Percentiles rank a stretch among this genome's conserved stretches.
These are phyloP conservation scores for Heterobasidion irregulare DNA, from an alignment of 1,284 basidiomycete genomes.

Conservation along the genomic window DNA sequence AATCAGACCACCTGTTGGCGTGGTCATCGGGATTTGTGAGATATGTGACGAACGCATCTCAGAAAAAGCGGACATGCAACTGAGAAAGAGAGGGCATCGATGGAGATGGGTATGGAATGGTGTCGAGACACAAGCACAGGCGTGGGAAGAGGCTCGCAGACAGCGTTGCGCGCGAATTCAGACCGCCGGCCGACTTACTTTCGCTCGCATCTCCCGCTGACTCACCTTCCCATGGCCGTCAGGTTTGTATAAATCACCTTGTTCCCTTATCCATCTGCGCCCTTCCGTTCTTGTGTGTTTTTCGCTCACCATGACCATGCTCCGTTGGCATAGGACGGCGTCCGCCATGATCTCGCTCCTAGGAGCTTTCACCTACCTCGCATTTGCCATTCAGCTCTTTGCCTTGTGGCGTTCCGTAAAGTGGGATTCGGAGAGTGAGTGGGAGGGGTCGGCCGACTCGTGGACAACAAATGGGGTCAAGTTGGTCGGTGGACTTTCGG, in stretches of 20 bases:
- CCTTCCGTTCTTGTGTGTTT: too few relatives aligned
- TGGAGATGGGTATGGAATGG: too few relatives aligned
- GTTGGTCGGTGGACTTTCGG: slow-evolving; percentile 57
- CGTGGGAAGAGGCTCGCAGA: not conserved
- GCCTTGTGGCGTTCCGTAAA: slow-evolving; percentile 51
- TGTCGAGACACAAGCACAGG: too few relatives aligned
- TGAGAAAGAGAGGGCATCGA: too few relatives aligned
- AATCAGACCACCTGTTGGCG: too few relatives aligned
- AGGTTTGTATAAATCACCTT: not conserved
- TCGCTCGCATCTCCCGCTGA: not conserved
- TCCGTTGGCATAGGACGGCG: slow-evolving; percentile 34
- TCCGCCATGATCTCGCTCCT: slow-evolving; percentile 47
- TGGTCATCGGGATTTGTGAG: too few relatives aligned
- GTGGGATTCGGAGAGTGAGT: slow-evolving; percentile 65
- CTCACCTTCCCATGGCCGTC: not conserved
- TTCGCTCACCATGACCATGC: slow-evolving; percentile 3
- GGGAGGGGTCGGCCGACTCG: slow-evolving; percentile 53
- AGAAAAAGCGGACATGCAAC: too few relatives aligned
- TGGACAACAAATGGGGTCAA: slow-evolving; percentile 54
- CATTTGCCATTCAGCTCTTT: slow-evolving; percentile 46
- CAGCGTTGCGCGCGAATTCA: too few relatives aligned
- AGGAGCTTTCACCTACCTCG: slow-evolving; percentile 46
- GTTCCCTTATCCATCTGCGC: too few relatives aligned
- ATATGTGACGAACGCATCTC: too few relatives aligned
- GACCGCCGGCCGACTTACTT: too few relatives aligned